phyloP scores from a whole-genome alignment of 345 rosid species.

The Leavenworthia alabamica region DNA sequence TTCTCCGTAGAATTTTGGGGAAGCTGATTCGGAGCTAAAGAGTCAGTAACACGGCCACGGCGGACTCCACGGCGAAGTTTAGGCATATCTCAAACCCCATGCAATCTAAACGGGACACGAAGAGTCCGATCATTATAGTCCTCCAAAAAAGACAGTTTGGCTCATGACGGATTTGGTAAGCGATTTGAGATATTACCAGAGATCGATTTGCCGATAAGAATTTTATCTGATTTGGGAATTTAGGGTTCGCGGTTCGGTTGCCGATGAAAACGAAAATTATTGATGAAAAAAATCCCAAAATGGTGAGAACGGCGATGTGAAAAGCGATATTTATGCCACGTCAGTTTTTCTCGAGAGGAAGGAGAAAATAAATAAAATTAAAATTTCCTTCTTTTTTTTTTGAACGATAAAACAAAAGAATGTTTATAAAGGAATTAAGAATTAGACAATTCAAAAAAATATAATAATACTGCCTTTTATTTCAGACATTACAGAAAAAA shows the following conservation, averaged over 20 bases:
- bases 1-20: too few species aligned
- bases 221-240: neutral
- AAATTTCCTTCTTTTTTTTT: neutral
- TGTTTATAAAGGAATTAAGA: neutral
- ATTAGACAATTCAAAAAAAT: neutral
- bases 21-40: slow-evolving; percentile 23
- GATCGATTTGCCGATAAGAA: slow-evolving; percentile 23
- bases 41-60: slow-evolving; percentile 47
- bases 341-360: slow-evolving; percentile 1
- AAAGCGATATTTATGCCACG: slow-evolving; percentile 20
- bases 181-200: neutral
- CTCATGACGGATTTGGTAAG: slow-evolving; percentile 29
- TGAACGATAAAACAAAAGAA: too few species aligned
- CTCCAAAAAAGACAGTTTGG: slow-evolving; percentile 6
- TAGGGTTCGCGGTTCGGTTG: slow-evolving; percentile 41
- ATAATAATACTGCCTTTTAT: neutral
- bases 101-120: slow-evolving; percentile 47
- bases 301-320: neutral
- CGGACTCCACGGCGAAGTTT: slow-evolving; percentile 82
- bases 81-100: slow-evolving; percentile 86
- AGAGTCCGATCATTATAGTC: slow-evolving; percentile 43
- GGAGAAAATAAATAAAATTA: neutral
- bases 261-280: neutral
- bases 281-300: neutral
- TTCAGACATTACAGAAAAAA: neutral